These are phyloP conservation scores for Pleurotus sapidus DNA, from an alignment of 768 basidiomycete species.

Conservation along the genomic window DNA sequence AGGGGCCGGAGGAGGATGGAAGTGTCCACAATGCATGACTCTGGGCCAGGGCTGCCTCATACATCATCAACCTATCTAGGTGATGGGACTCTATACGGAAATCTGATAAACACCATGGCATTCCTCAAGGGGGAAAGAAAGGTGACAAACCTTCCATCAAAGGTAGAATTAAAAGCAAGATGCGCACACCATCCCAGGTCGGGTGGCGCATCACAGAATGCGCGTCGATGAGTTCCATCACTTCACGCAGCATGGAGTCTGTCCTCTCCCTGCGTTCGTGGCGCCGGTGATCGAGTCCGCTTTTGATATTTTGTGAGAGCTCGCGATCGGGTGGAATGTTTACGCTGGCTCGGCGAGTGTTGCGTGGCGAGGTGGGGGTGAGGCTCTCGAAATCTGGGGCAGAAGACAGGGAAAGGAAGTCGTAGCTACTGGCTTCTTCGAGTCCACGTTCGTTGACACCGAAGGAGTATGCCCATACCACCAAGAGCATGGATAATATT, in stretches of 20 bases:
- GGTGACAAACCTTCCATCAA: conserved; percentile 70
- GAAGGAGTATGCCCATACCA: conserved; percentile 88
- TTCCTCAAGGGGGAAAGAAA: not conserved
- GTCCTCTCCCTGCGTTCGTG: conserved; percentile 50
- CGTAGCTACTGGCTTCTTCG: conserved; percentile 33
- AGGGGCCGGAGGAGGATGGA: conserved; percentile 39
- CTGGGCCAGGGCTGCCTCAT: conserved; percentile 82
- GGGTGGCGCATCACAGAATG: conserved; percentile 78
- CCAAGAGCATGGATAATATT: conserved; percentile 75
- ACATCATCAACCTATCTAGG: conserved; percentile 58
- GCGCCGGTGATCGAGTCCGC: conserved; percentile 28
- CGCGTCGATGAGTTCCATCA: conserved; percentile 78
- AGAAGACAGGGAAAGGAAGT: conserved; percentile 13
- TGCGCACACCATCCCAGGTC: conserved; percentile 83
- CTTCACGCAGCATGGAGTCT: conserved; percentile 70
- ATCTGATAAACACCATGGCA: conserved; percentile 2
- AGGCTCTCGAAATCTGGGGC: conserved; percentile 17
- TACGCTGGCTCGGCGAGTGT: conserved; percentile 8
- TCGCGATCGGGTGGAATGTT: conserved; percentile 6
- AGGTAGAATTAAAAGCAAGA: conserved; percentile 75
- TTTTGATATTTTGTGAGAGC: conserved; percentile 13
- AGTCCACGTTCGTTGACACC: conserved; percentile 80
- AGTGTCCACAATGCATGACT: conserved; percentile 71
- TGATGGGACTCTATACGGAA: conserved; percentile 37
- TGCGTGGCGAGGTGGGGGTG: conserved; percentile 1